Base-by-base conservation (phyloP, 306 rosid species). In the Cicer yamashitae region DNA sequence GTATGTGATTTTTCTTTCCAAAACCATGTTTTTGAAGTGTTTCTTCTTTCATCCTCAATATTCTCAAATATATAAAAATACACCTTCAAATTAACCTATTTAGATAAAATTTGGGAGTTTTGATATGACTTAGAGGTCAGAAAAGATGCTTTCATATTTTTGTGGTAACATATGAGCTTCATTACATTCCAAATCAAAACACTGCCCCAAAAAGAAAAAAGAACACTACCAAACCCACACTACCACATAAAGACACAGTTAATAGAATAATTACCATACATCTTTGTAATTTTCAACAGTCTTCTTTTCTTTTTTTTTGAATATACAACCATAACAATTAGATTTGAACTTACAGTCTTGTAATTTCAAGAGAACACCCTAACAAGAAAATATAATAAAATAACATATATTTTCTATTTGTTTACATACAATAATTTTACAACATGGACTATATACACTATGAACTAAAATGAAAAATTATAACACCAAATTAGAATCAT, bases 341-440 rank as follows among this genome's bases (percentile, higher is more conserved):
- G 20, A 45, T 46, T 18, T 44, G 56, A 45, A 22, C 41, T 44
- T 67, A 22, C 37, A 67, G 22, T 61, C 41, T 46, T 67, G 8
- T 40, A 66, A 57, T 57, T 46, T 17, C 57, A 52, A 37, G 15
- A 53, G 8, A 67, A 62, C 65, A 43, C 22, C 47, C 71, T 50
- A 40, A 13, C 44, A 18, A 18, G 65, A 54, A 46, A 57, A 74
- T 53, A 70, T 50, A 74, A 65, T 13, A 40, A 63, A 59, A 63
- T 18, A 48, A 48, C 72, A 79, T 40, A 5, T 69, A 65, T 65
- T 66, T 51, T 51, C 66, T 65, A 59, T 67, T 1, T 46, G 41
- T 61, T 61, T 61, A 70, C 61, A 70, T 65, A 47, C 69, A 75
- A 66, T 68, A 60, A 65, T 75, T 57, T 82, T 56, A 81, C 60